Base-by-base conservation (phyloP, 306 rosid species). In the Ormosia emarginata region DNA sequence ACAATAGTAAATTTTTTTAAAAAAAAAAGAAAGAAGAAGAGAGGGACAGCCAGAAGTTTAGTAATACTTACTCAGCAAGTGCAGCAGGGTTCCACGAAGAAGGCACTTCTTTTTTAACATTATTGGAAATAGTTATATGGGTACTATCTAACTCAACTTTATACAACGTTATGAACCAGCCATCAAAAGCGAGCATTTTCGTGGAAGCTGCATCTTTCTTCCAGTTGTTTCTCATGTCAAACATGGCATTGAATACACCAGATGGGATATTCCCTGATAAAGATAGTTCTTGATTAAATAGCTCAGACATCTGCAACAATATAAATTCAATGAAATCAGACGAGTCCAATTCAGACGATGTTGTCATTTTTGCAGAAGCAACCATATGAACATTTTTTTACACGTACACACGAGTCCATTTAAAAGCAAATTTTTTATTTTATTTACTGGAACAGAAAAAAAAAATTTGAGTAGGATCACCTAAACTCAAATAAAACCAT, bases 51-150 rank as follows among this genome's bases (percentile, higher is more conserved):
- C 43, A 73, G 68, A 17, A 15, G 1, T 24, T 24, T 41, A 72
- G 18, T 32, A 30, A 18, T 34, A 68, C 90, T 83, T 87, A 90
- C 96, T 81, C 89, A 2, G 93, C 91, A 81, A 91, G 91, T 33
- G 92, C 91, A 77, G 88, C 85, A 79, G 96, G 92, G 24, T 91
- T 90, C 96, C 94, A 91, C 3, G 87, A 61, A 53, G 82, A 59
- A 40, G 96, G 96, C n/a, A 91, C 89, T 39, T 90, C 90, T 10
- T 40, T 80, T 82, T 61, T 90, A 30, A 91, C 84, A 30, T 84
- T 43, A 44, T 91, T 63, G 41, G 85, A 69, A 18, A 91, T 74
- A 8, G 81, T 59, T 47, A 90, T n/a, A 10, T 83, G 80, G 13
- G 89, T 59, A 82, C 90, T 82, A 43, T 83, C 89, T 59, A 91